Evolutionary conservation across 768 basidiomycete genomes (phyloP).

Genomic region (Tulasnella sp.): DNA sequence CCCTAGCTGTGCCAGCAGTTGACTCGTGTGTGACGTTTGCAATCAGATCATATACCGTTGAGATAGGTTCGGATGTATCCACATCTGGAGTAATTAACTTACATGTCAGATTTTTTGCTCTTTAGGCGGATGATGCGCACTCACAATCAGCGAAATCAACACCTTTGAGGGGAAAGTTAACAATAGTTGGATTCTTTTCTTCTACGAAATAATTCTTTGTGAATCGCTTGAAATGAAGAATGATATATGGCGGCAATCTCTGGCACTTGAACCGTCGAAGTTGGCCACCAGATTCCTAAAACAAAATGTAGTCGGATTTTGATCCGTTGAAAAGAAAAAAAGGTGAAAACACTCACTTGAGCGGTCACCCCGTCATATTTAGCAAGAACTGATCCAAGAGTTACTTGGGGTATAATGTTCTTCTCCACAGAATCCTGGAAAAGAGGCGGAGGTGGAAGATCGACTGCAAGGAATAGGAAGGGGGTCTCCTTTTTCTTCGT

Average conservation of each 20-base stretch:
- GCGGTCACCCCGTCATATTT: conserved; percentile 91
- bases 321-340: conserved; percentile 18
- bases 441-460: conserved; percentile 91
- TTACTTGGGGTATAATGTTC: conserved; percentile 97
- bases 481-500: conserved; percentile 71
- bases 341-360: conserved; percentile 46
- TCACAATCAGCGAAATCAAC: conserved; percentile 86
- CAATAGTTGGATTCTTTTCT: conserved; percentile 97
- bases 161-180: conserved; percentile 90
- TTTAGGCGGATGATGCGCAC: conserved; percentile 29
- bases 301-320: not conserved
- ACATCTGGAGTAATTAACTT: conserved; percentile 45
- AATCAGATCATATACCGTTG: conserved; percentile 82
- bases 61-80: conserved; percentile 46
- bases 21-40: conserved; percentile 94
- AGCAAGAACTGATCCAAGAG: conserved; percentile 72
- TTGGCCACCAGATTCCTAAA: conserved; percentile 70
- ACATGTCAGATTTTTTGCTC: not conserved
- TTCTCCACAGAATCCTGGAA: conserved; percentile 95
- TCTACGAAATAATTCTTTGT: conserved; percentile 94
- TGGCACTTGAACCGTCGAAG: conserved; percentile 85
- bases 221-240: conserved; percentile 92
- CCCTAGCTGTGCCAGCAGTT: conserved; percentile 86
- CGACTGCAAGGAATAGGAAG: conserved; percentile 90
- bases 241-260: conserved; percentile 78